These are phyloP conservation scores for Neurospora sp. DNA, from an alignment of 495 filamentous ascomycete genomes.

Conservation along the genomic window DNA sequence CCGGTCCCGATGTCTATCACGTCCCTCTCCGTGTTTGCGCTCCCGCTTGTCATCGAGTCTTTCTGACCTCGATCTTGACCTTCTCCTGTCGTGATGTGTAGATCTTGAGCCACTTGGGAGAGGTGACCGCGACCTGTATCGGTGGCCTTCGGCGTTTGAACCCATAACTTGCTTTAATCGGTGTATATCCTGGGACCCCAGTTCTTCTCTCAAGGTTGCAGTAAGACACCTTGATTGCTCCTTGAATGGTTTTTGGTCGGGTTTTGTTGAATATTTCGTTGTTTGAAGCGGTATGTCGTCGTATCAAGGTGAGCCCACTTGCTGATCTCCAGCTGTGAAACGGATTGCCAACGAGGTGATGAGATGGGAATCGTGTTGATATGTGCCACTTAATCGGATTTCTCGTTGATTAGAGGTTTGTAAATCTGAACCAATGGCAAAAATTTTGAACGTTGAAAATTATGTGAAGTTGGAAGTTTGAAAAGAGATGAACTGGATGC, in stretches of 20 bases:
- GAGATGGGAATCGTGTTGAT: neutral
- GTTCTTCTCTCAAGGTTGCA: neutral
- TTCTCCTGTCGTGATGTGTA: neutral
- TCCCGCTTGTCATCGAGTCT: constrained; percentile 1
- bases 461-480: neutral
- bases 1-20: neutral
- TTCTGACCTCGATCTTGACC: neutral
- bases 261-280: neutral
- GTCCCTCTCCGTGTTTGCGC: neutral
- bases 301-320: neutral
- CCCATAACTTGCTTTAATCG: neutral
- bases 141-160: neutral
- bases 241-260: neutral
- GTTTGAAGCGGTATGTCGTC: neutral
- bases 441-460: neutral
- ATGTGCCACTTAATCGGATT: no score
- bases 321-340: neutral
- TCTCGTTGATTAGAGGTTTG: neutral
- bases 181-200: neutral
- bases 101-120: neutral
- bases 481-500: neutral
- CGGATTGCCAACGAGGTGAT: neutral
- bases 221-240: neutral
- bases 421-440: neutral
- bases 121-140: neutral